Conservation (phyloP, 73 alveolate species). For the Symbiodinium pilosum region DNA sequence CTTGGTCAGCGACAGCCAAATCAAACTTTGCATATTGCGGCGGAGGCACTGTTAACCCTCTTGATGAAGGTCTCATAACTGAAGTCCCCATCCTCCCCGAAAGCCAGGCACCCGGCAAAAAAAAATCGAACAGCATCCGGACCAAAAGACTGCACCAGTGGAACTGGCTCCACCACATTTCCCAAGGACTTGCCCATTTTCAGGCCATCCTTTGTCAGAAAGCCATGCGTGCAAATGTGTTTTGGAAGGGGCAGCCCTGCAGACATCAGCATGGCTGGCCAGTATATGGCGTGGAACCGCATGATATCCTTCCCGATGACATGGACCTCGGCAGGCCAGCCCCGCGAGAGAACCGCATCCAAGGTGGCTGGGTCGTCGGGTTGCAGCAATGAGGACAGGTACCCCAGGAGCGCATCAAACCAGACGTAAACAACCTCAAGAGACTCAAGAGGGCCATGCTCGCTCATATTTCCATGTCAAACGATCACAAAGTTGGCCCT, state of each 20-base stretch:
- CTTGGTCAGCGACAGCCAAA: background rate
- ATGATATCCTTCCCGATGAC: conserved; percentile 2
- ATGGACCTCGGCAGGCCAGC: conserved; percentile 94
- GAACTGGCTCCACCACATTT: conserved; percentile 85
- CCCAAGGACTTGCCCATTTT: conserved; percentile 93
- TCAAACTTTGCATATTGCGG: background rate
- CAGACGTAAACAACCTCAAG: conserved; percentile 76
- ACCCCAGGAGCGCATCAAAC: conserved; percentile 91
- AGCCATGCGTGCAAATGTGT: conserved; percentile 89
- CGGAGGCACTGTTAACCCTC: conserved; percentile 60
- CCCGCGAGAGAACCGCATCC: conserved; percentile 61
- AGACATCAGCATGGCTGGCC: conserved; percentile 95
- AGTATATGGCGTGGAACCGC: conserved; percentile 64
- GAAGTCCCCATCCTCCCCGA: conserved; percentile 81
- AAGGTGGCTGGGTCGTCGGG: conserved; percentile 87
- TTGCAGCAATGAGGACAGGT: conserved; percentile 69
- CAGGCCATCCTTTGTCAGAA: conserved; percentile 86
- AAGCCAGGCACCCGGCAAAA: conserved; percentile 53
- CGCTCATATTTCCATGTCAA: too few species aligned
- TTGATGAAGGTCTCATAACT: conserved; percentile 90
- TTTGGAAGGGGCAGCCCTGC: conserved; percentile 82
- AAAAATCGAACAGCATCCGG: conserved; percentile 89
- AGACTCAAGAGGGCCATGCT: background rate
- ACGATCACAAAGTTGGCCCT: too few species aligned
- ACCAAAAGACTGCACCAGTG: conserved; percentile 62